These are phyloP conservation scores for Hemerocallis citrina DNA, from an alignment of 106 monocot genomes.

Conservation along the genomic window DNA sequence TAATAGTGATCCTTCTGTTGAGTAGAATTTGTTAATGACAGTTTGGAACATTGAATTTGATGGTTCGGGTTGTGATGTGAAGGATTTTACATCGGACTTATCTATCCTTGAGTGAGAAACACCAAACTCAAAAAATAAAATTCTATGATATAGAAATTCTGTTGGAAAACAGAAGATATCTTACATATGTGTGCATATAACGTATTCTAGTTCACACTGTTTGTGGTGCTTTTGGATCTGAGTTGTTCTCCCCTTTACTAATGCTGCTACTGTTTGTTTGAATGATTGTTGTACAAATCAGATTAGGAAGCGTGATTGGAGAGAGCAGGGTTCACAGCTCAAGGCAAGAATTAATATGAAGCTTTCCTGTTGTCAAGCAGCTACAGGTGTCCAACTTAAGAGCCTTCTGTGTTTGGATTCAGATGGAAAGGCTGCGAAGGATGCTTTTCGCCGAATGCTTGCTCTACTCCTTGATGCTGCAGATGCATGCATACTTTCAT, in stretches of 20 bases:
- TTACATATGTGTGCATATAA: too few species aligned
- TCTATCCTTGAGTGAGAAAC: too few species aligned
- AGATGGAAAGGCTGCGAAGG: conserved; percentile 71
- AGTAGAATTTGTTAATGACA: too few species aligned
- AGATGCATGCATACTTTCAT: conserved; percentile 83
- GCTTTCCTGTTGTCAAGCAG: conserved; percentile 77
- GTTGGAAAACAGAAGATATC: too few species aligned
- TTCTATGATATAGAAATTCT: too few species aligned
- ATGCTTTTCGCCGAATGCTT: conserved; percentile 64
- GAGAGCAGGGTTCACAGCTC: conserved; percentile 73
- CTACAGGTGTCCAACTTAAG: conserved; percentile 48
- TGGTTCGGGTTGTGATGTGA: too few species aligned
- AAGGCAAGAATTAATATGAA: conserved; percentile 72
- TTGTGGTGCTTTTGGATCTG: too few species aligned
- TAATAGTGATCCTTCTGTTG: too few species aligned
- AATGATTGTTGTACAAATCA: conserved; percentile 17
- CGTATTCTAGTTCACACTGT: too few species aligned
- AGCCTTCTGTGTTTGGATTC: conserved; percentile 48
- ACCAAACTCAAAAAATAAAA: too few species aligned
- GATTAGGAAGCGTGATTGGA: conserved; percentile 92
- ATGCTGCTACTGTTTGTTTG: background rate
- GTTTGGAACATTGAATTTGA: too few species aligned
- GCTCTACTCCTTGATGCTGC: conserved; percentile 81
- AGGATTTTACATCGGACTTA: too few species aligned
- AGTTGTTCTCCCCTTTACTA: background rate